Evolutionary conservation across 2,329 filamentous ascomycete genomes (phyloP).

Genomic region (Fusarium sp.): DNA sequence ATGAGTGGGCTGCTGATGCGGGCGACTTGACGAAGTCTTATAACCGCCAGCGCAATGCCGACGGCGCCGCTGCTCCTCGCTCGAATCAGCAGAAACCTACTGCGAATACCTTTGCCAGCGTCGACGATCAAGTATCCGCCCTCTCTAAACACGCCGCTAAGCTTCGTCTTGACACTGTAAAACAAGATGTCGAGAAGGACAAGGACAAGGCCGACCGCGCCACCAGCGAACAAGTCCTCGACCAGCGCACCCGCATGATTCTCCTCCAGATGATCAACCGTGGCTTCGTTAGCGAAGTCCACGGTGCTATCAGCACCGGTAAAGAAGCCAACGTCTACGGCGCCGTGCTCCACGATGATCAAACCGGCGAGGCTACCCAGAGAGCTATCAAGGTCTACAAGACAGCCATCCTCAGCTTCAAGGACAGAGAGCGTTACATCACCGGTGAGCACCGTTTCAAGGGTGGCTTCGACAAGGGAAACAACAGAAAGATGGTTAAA

Average conservation of each 20-base stretch:
- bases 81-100: conserved; percentile 81
- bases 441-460: conserved; percentile 93
- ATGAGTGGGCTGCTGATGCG: conserved; percentile 67
- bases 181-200: conserved; percentile 61
- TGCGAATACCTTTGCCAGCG: conserved; percentile 79
- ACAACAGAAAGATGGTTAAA: conserved; percentile 97
- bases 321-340: conserved; percentile 99
- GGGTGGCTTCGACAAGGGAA: conserved; percentile 90
- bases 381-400: conserved; percentile 99
- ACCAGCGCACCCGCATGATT: conserved; percentile 94
- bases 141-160: conserved; percentile 86
- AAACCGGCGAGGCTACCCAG: conserved; percentile 67
- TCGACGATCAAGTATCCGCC: conserved; percentile 90
- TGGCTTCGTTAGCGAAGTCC: conserved; percentile 86
- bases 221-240: conserved; percentile 93
- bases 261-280: conserved; percentile 95
- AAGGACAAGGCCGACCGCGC: conserved; percentile 94
- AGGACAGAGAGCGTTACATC: conserved; percentile 96
- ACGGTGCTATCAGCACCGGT: conserved; percentile 94
- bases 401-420: conserved; percentile 96
- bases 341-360: conserved; percentile 72
- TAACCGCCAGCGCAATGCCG: conserved; percentile 80
- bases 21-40: conserved; percentile 85
- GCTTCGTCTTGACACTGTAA: conserved; percentile 78
- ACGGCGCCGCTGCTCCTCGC: conserved; percentile 65